Conservation (phyloP, 164 flowering plant species). For the Saururus chinensis region DNA sequence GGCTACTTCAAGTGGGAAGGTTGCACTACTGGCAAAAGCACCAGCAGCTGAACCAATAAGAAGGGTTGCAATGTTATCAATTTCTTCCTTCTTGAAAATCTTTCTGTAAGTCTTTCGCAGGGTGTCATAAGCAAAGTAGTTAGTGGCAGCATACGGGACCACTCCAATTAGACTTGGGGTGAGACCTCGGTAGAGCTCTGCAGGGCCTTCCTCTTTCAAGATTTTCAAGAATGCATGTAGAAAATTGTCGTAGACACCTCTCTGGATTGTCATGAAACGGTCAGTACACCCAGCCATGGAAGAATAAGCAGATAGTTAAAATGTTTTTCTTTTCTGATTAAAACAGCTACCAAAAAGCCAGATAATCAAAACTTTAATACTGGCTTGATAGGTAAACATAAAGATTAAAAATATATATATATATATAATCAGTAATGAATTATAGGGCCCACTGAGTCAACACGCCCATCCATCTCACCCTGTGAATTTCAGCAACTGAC, state of each 20-base stretch:
- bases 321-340: neutral
- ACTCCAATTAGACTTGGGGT: conserved; percentile 91
- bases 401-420: no score
- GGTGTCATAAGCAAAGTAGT: conserved; percentile 84
- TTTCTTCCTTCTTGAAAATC: conserved; percentile 30
- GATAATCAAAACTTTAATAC: neutral
- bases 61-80: conserved; percentile 61
- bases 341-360: neutral
- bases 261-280: conserved; percentile 27
- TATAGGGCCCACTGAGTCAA: no score
- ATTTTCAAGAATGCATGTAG: conserved; percentile 82
- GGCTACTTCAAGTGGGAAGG: conserved; percentile 82
- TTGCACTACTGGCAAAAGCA: conserved; percentile 65
- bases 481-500: no score
- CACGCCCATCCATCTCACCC: no score
- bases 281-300: neutral
- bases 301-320: neutral
- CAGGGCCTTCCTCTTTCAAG: conserved; percentile 62
- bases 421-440: no score
- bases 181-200: conserved; percentile 88
- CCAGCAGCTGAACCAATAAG: conserved; percentile 78
- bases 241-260: conserved; percentile 61
- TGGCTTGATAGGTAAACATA: no score
- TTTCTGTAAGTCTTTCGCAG: conserved; percentile 51
- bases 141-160: conserved; percentile 90